Conservation (phyloP, 2,329 filamentous ascomycete genomes). For the Cladobotryum mycophilum region DNA sequence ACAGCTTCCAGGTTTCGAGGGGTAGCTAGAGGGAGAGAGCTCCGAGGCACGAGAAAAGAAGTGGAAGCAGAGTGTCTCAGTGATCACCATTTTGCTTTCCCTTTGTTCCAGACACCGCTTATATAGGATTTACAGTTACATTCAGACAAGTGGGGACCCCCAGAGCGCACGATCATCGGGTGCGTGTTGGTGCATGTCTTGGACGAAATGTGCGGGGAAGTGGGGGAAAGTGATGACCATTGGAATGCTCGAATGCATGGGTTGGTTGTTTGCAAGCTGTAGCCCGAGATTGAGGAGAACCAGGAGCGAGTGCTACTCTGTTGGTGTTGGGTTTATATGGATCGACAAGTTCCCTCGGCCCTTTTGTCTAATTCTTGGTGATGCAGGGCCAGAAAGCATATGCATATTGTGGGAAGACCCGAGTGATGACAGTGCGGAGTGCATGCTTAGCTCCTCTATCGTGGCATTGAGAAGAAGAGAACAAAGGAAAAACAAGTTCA, state of each 20-base stretch:
- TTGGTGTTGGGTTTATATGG: too few relatives aligned
- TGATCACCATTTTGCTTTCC: neutral
- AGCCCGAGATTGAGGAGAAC: neutral
- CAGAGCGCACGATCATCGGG: conserved; percentile 3
- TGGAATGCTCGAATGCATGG: neutral
- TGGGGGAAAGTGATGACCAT: neutral
- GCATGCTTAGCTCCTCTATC: too few relatives aligned
- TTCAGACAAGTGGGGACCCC: conserved; percentile 1
- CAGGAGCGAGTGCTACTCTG: neutral
- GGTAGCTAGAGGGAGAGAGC: neutral
- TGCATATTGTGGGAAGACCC: too few relatives aligned
- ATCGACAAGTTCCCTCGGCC: too few relatives aligned
- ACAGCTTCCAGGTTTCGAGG: neutral
- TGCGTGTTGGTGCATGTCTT: conserved; percentile 2
- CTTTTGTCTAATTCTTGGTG: too few relatives aligned
- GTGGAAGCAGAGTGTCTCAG: neutral
- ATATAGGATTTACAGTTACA: conserved; percentile 8
- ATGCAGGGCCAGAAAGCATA: too few relatives aligned
- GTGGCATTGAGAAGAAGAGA: too few relatives aligned
- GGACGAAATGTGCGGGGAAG: conserved; percentile 10
- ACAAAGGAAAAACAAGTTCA: too few relatives aligned
- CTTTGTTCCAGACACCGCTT: too few relatives aligned
- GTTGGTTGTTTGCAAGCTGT: neutral
- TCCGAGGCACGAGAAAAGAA: neutral
- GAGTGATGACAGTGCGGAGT: too few relatives aligned